Conservation (phyloP, 202 grass and related monocot species). For the Zizania palustris region DNA sequence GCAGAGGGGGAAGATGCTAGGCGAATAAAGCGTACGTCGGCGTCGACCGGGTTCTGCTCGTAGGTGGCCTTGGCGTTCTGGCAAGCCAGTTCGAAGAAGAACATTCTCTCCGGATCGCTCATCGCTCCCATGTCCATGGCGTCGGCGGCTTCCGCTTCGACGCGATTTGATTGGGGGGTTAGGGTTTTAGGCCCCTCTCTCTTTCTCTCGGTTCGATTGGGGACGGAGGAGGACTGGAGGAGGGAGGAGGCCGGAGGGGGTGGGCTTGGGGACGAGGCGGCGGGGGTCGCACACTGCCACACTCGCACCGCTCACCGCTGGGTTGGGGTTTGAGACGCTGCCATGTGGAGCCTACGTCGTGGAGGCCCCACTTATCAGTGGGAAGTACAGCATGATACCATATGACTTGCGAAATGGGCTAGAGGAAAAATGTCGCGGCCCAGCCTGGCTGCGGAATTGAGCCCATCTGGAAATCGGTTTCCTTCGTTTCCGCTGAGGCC, state of each 20-base stretch:
- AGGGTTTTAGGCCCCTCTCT: slow-evolving; percentile 49
- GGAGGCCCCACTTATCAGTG: not conserved
- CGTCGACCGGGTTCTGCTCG: slow-evolving; percentile 68
- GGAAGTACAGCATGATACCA: not conserved
- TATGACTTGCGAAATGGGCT: slow-evolving; percentile 38
- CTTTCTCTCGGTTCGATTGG: slow-evolving; percentile 25
- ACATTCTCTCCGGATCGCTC: slow-evolving; percentile 71
- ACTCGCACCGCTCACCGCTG: not conserved
- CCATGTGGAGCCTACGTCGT: not conserved
- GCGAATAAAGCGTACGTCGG: slow-evolving; percentile 58
- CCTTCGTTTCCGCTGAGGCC: not conserved
- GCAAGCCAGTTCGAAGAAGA: slow-evolving; percentile 94
- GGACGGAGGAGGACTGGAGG: not conserved
- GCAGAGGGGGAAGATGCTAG: not conserved
- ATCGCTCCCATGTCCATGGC: slow-evolving; percentile 61
- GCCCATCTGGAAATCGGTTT: not conserved
- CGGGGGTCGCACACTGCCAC: too few relatives aligned
- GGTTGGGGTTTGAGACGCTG: not conserved
- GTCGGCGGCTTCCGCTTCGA: slow-evolving; percentile 3
- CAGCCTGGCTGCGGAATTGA: not conserved
- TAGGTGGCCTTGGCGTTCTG: slow-evolving; percentile 65
- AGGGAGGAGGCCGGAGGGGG: not conserved
- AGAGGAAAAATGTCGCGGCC: slow-evolving; percentile 28
- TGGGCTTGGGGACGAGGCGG: not conserved
- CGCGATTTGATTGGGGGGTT: slow-evolving; percentile 35